Evolutionary conservation across 495 filamentous ascomycete genomes (phyloP).

Genomic region (Hypoxylon rickii): DNA sequence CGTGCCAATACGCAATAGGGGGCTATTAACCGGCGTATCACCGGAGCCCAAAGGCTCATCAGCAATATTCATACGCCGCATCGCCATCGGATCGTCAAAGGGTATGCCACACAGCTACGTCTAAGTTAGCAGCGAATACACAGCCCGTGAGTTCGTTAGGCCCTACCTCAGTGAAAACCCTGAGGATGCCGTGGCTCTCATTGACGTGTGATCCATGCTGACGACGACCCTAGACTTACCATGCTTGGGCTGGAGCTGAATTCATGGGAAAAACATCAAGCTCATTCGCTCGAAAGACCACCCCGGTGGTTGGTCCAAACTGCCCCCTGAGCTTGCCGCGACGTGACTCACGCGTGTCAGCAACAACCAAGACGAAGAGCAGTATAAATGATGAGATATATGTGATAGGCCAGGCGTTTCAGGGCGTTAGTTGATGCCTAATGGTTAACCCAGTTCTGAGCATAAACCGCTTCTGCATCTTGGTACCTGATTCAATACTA

Average conservation of each 20-base stretch:
- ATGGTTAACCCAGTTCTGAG: slow-evolving; percentile 10
- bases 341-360: slow-evolving; percentile 7
- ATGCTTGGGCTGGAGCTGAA: not conserved
- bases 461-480: not conserved
- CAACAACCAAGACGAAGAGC: not conserved
- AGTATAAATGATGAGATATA: not conserved
- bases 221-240: not conserved
- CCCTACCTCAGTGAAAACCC: not conserved
- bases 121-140: not conserved
- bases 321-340: not conserved
- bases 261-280: not conserved
- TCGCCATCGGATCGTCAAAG: not conserved
- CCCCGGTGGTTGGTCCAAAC: not conserved
- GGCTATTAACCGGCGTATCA: too few relatives aligned
- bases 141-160: not conserved
- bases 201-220: not conserved
- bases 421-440: slow-evolving; percentile 26
- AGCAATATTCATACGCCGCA: not conserved
- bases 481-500: slow-evolving; percentile 8
- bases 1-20: too few relatives aligned
- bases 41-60: not conserved
- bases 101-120: not conserved
- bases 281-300: not conserved
- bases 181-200: not conserved
- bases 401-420: too few relatives aligned